Conservation (phyloP, 1,139 yeast genomes). For the Hyphopichia burtonii region DNA sequence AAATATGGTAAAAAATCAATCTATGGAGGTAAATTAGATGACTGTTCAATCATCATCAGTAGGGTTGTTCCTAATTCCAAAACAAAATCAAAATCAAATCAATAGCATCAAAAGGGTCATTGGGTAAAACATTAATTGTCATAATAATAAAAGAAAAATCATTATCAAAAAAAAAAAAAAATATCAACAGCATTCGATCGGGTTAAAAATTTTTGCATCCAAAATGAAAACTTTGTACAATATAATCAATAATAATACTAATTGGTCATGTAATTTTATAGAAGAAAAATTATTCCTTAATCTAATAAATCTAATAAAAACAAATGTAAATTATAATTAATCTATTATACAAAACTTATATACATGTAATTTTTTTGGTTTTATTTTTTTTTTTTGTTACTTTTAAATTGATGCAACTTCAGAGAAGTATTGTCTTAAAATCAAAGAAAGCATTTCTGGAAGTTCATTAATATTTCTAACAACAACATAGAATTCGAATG, state of each 20-base stretch:
- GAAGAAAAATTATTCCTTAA: too few species aligned
- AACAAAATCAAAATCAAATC: not conserved
- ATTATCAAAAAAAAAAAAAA: too few species aligned
- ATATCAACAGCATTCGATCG: too few species aligned
- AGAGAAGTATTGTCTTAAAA: conserved; percentile 87
- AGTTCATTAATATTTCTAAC: conserved; percentile 86
- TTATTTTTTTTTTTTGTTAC: not conserved
- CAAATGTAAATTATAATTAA: not conserved
- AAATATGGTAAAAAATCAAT: conserved; percentile 32
- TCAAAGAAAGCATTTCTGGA: conserved; percentile 87
- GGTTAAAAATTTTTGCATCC: too few species aligned
- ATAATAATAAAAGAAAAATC: not conserved
- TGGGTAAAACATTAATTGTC: not conserved
- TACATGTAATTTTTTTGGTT: not conserved
- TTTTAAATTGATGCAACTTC: conserved; percentile 44
- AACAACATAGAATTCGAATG: conserved; percentile 94
- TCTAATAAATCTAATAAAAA: not conserved
- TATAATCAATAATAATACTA: too few species aligned
- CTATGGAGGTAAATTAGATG: conserved; percentile 57
- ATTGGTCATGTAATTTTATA: too few species aligned
- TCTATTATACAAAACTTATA: conserved; percentile 1
- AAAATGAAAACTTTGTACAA: too few species aligned
- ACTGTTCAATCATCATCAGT: conserved; percentile 53
- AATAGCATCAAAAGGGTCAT: not conserved
- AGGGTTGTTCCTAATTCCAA: conserved; percentile 30